phyloP scores from a whole-genome alignment of 2,329 filamentous ascomycete species.

The Trichoderma pleuroti region DNA sequence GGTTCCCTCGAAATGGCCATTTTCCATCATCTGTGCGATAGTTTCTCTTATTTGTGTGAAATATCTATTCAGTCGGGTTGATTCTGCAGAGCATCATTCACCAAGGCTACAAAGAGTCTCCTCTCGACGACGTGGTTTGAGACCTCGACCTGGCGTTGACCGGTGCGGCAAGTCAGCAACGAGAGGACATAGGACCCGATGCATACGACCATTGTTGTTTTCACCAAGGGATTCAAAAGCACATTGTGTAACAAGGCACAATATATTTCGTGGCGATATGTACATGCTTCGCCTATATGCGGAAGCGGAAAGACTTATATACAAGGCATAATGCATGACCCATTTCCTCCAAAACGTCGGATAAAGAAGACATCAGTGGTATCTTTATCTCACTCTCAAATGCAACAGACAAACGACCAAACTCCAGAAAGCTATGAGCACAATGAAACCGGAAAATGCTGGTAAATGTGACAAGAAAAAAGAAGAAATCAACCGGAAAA shows the following conservation, averaged over 20 bases:
- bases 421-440: not conserved
- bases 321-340: not conserved
- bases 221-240: not conserved
- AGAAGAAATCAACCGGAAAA: not conserved
- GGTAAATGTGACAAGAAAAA: not conserved
- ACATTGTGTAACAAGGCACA: not conserved
- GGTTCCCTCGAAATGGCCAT: not conserved
- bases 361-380: not conserved
- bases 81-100: not conserved
- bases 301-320: not conserved
- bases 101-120: not conserved
- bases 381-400: not conserved
- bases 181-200: not conserved
- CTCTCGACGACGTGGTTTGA: not conserved
- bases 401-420: not conserved
- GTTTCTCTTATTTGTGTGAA: not conserved
- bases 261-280: not conserved
- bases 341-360: not conserved
- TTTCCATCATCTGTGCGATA: not conserved
- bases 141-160: not conserved
- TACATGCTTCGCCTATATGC: not conserved
- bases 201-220: not conserved
- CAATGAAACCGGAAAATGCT: not conserved
- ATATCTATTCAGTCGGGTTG: not conserved
- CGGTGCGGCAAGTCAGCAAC: not conserved